These are phyloP conservation scores for Solanum hybrid DNA, from an alignment of 305 asterid genomes.

Conservation along the genomic window DNA sequence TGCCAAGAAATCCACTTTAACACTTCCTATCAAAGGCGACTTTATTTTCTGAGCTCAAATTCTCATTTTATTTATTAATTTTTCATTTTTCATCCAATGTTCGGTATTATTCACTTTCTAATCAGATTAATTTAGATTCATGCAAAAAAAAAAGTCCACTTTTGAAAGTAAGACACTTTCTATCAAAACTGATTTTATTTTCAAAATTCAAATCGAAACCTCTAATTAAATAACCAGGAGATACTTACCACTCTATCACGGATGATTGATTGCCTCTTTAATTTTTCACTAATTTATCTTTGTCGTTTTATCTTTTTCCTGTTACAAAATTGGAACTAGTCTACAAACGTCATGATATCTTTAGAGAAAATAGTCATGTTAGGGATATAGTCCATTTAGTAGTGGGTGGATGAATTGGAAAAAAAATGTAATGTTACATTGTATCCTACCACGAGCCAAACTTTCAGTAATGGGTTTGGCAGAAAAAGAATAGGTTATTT, in stretches of 20 bases:
- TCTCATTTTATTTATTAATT: neutral
- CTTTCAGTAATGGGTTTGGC: slow-evolving; percentile 42
- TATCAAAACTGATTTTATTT: neutral
- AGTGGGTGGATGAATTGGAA: slow-evolving; percentile 63
- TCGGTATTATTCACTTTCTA: neutral
- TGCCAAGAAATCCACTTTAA: neutral
- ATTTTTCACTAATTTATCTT: neutral
- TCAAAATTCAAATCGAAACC: neutral
- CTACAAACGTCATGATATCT: slow-evolving; percentile 53
- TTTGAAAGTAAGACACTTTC: neutral
- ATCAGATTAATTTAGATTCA: neutral
- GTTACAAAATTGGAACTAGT: slow-evolving; percentile 23
- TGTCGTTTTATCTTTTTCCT: slow-evolving; percentile 6
- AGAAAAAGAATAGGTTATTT: slow-evolving; percentile 13
- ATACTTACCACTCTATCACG: neutral
- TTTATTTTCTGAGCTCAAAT: neutral
- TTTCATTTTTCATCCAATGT: neutral
- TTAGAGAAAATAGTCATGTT: slow-evolving; percentile 32
- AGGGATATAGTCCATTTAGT: slow-evolving; percentile 13
- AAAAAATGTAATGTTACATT: slow-evolving; percentile 5
- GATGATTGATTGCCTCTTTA: neutral
- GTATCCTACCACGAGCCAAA: slow-evolving; percentile 31
- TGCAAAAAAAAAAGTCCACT: neutral
- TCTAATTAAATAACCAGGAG: neutral
- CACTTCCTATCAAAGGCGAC: neutral